A percentile compares a stretch with the other conserved stretches of the same genome.
These are phyloP conservation scores for sorghum (Sorghum bicolor) DNA, from an alignment of 176 grass and related monocot genomes.

Conservation along the genomic window DNA sequence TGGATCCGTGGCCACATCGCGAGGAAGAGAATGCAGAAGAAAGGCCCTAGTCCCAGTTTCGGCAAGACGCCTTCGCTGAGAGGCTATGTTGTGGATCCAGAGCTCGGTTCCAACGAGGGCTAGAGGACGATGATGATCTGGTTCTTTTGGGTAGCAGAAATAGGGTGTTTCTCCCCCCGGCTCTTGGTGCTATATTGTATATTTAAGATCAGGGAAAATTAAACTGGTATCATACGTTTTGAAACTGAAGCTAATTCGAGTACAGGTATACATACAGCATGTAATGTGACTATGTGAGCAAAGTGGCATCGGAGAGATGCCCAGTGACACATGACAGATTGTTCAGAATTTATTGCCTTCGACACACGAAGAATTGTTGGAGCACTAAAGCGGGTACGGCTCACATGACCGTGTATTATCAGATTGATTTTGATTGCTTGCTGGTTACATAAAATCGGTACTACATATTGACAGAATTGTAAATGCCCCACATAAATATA, in stretches of 20 bases:
- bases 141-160: conserved; percentile 33
- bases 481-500: neutral
- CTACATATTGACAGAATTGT: neutral
- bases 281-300: conserved; percentile 18
- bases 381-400: neutral
- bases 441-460: conserved; percentile 14
- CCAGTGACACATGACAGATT: conserved; percentile 35
- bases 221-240: conserved; percentile 51
- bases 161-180: conserved; percentile 30
- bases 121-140: conserved; percentile 35
- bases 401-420: conserved; percentile 8
- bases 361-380: conserved; percentile 2
- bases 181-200: conserved; percentile 56
- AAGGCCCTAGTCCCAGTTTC: conserved; percentile 44
- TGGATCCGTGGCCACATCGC: conserved; percentile 81
- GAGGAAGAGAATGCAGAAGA: conserved; percentile 71
- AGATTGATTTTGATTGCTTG: conserved; percentile 20
- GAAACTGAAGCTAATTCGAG: conserved; percentile 38
- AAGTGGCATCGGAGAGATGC: conserved; percentile 39
- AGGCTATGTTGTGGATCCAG: conserved; percentile 77
- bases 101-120: conserved; percentile 51
- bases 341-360: conserved; percentile 19
- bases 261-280: conserved; percentile 49
- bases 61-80: conserved; percentile 78
- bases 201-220: conserved; percentile 45